Percentiles rank a stretch among this genome's conserved stretches.
Evolutionary conservation across 345 rosid genomes (phyloP).

Genomic region (Chamaenerion angustifolium): DNA sequence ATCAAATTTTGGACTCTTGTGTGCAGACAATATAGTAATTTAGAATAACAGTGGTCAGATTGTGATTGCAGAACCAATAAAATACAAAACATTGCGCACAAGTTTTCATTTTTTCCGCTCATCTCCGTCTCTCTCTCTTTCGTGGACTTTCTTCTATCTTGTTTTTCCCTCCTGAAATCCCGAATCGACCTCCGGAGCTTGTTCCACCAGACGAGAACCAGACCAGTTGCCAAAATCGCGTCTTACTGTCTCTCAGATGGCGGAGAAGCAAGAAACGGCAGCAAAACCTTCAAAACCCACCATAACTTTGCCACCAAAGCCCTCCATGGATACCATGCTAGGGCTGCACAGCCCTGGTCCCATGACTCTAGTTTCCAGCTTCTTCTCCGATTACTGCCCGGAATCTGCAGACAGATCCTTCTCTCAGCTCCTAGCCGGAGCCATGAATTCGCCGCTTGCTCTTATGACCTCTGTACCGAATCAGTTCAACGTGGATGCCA

Average conservation of each 20-base stretch:
- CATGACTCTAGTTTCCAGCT: slow-evolving; percentile 69
- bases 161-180: no score
- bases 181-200: no score
- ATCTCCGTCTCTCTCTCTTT: no score
- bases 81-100: no score
- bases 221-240: no score
- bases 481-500: slow-evolving; percentile 6
- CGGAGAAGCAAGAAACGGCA: slow-evolving; percentile 21
- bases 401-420: slow-evolving; percentile 48
- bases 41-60: no score
- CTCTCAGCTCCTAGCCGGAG: slow-evolving; percentile 86
- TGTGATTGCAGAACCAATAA: no score
- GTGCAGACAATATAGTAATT: no score
- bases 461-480: slow-evolving; percentile 6
- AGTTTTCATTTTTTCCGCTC: no score
- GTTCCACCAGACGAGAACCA: no score
- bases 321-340: slow-evolving; percentile 32
- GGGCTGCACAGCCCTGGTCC: slow-evolving; percentile 79
- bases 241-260: slow-evolving; percentile 20
- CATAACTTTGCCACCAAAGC: slow-evolving; percentile 58
- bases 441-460: slow-evolving; percentile 63
- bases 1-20: no score
- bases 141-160: no score
- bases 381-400: slow-evolving; percentile 50
- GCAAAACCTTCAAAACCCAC: slow-evolving; percentile 42